Percentiles rank a stretch among this genome's conserved stretches.
Evolutionary conservation across 2,329 filamentous ascomycete genomes (phyloP).

Genomic region (Colletotrichum eremochloae): DNA sequence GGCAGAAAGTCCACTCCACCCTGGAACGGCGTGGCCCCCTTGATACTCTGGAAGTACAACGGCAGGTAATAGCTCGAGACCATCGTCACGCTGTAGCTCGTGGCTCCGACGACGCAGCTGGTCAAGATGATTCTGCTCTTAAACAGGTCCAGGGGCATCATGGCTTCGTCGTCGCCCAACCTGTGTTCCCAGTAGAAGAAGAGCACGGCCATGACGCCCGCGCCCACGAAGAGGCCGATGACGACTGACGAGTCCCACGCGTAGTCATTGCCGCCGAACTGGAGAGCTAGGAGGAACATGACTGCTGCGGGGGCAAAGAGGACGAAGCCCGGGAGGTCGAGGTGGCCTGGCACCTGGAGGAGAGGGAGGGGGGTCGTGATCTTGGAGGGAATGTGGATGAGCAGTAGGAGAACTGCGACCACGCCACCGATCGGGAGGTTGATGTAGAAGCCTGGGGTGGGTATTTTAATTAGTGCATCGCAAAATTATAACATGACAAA

Average conservation of each 20-base stretch:
- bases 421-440: slow-evolving; percentile 60
- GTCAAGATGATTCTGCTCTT: slow-evolving; percentile 58
- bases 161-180: slow-evolving; percentile 59
- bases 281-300: slow-evolving; percentile 59
- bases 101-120: slow-evolving; percentile 56
- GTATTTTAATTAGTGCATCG: neutral
- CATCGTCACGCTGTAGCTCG: slow-evolving; percentile 60
- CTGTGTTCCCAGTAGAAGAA: slow-evolving; percentile 59
- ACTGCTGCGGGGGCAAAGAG: slow-evolving; percentile 59
- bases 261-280: slow-evolving; percentile 57
- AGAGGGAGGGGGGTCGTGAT: slow-evolving; percentile 48
- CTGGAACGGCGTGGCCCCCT: slow-evolving; percentile 53
- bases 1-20: slow-evolving; percentile 58
- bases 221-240: slow-evolving; percentile 57
- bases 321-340: slow-evolving; percentile 59
- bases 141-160: slow-evolving; percentile 62
- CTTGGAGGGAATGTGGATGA: slow-evolving; percentile 55
- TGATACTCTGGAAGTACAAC: slow-evolving; percentile 66
- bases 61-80: slow-evolving; percentile 62
- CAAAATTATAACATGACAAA: neutral
- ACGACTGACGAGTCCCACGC: slow-evolving; percentile 55
- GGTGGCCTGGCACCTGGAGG: slow-evolving; percentile 48
- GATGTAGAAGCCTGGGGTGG: slow-evolving; percentile 56
- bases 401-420: slow-evolving; percentile 50
- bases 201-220: slow-evolving; percentile 48